Evolutionary conservation across 305 asterid species (phyloP).

Genomic region (Petunia hybrid): DNA sequence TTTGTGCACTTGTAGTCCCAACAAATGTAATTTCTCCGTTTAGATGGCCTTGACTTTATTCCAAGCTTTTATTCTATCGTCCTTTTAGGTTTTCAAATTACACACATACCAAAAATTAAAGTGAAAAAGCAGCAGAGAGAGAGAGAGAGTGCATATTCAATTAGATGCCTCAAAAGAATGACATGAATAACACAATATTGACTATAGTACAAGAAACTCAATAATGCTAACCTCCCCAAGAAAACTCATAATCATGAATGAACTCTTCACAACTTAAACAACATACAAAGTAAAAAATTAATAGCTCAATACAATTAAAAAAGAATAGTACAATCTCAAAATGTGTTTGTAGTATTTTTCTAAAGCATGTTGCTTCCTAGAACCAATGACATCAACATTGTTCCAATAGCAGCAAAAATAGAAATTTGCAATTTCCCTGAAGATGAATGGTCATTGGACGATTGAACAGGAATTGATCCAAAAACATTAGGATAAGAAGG

Average conservation of each 20-base stretch:
- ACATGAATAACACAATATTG: background rate
- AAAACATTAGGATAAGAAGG: slow-evolving; percentile 69
- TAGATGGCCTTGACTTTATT: no score
- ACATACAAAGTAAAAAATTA: slow-evolving; percentile 34
- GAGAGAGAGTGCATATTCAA: background rate
- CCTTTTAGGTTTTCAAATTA: no score
- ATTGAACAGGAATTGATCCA: slow-evolving; percentile 59
- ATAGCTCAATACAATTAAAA: slow-evolving; percentile 37
- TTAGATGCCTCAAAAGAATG: background rate
- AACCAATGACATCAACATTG: background rate
- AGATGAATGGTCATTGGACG: slow-evolving; percentile 39
- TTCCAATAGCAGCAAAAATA: slow-evolving; percentile 26
- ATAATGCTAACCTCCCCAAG: background rate
- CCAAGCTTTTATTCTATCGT: no score
- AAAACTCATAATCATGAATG: background rate
- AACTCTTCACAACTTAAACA: slow-evolving; percentile 9
- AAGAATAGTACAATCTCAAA: background rate
- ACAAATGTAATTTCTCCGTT: no score
- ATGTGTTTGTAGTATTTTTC: background rate
- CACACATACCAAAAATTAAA: background rate
- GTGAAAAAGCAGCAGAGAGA: background rate
- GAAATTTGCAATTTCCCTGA: slow-evolving; percentile 41
- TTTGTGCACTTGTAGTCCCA: no score
- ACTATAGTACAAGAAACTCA: background rate
- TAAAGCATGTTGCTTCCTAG: slow-evolving; percentile 22